Percentiles rank a stretch among this genome's conserved stretches.
These are phyloP conservation scores for Nevesoporus exiguus DNA, from an alignment of 768 basidiomycete genomes.

Conservation along the genomic window DNA sequence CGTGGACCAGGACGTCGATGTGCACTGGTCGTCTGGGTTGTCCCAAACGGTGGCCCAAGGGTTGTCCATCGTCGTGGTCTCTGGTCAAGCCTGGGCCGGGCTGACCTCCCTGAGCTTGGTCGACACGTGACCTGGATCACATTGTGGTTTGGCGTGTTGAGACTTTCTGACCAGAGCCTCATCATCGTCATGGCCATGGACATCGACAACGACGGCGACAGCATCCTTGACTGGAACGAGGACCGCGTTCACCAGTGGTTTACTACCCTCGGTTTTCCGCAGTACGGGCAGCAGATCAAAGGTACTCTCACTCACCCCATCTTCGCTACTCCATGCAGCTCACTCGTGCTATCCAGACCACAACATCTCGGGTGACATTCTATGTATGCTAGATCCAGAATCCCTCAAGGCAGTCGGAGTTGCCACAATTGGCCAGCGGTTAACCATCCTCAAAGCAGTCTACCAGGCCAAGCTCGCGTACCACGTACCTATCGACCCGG, in stretches of 20 bases:
- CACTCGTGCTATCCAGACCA: constrained; percentile 56
- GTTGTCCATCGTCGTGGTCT: constrained; percentile 54
- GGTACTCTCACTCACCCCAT: constrained; percentile 40
- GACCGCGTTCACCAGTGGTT: constrained; percentile 79
- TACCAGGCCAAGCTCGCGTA: constrained; percentile 86
- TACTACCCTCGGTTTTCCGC: constrained; percentile 70
- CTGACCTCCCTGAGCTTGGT: background rate
- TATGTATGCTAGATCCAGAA: constrained; percentile 81
- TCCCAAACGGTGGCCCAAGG: constrained; percentile 58
- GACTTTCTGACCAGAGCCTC: background rate
- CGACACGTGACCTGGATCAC: constrained; percentile 18
- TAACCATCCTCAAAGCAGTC: constrained; percentile 88
- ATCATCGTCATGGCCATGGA: constrained; percentile 26
- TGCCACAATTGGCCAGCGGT: constrained; percentile 84
- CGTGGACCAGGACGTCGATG: background rate
- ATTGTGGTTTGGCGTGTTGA: background rate
- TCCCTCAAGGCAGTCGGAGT: constrained; percentile 85
- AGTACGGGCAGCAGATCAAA: constrained; percentile 80
- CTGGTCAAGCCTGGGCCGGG: background rate
- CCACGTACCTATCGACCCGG: constrained; percentile 76
- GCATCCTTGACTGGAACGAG: constrained; percentile 67
- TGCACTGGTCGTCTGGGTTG: no score
- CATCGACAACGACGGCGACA: constrained; percentile 28
- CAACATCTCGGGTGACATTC: constrained; percentile 86
- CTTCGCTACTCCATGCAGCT: background rate